A percentile compares a stretch with the other conserved stretches of the same genome.
Conservation (phyloP, 2,329 filamentous ascomycete genomes). For the Nectriaceae sp. region DNA sequence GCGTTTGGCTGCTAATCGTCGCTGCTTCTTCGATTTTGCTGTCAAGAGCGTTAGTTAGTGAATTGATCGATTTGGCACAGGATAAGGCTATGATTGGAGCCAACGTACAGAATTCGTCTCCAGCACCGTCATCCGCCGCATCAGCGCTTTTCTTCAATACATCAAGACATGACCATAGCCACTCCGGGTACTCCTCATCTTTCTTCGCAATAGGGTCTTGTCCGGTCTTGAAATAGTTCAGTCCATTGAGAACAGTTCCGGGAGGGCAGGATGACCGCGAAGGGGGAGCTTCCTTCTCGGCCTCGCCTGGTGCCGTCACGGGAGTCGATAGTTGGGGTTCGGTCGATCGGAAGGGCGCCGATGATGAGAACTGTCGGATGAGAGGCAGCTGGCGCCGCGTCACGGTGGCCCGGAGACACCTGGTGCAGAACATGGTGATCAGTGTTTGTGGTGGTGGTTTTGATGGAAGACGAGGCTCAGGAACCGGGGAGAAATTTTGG, state of each 20-base stretch:
- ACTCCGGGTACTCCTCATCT: constrained; percentile 76
- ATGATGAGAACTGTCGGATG: constrained; percentile 44
- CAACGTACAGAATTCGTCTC: constrained; percentile 78
- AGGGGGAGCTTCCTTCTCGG: constrained; percentile 31
- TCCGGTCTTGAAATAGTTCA: constrained; percentile 77
- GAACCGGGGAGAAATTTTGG: constrained; percentile 32
- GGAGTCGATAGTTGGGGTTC: constrained; percentile 41
- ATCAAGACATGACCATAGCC: constrained; percentile 76
- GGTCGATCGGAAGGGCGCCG: constrained; percentile 37
- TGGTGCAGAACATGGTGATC: constrained; percentile 43
- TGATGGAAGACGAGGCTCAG: constrained; percentile 26
- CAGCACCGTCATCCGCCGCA: constrained; percentile 56
- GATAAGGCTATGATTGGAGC: not conserved
- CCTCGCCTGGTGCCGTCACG: constrained; percentile 33
- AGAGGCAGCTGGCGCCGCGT: constrained; percentile 32
- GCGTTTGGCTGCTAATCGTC: constrained; percentile 69
- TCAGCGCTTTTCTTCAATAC: constrained; percentile 56
- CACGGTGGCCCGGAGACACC: constrained; percentile 51
- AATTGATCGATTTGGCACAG: not conserved
- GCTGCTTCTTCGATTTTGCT: constrained; percentile 87
- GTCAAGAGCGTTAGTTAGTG: constrained; percentile 15
- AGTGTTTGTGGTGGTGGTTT: constrained; percentile 26
- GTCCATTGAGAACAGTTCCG: constrained; percentile 70
- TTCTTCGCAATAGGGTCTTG: constrained; percentile 72
- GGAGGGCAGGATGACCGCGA: constrained; percentile 58